Percentiles rank a stretch among this genome's conserved stretches.
Evolutionary conservation across 2,329 filamentous ascomycete species (phyloP).

Genomic region (Ophiostoma pallidulum): DNA sequence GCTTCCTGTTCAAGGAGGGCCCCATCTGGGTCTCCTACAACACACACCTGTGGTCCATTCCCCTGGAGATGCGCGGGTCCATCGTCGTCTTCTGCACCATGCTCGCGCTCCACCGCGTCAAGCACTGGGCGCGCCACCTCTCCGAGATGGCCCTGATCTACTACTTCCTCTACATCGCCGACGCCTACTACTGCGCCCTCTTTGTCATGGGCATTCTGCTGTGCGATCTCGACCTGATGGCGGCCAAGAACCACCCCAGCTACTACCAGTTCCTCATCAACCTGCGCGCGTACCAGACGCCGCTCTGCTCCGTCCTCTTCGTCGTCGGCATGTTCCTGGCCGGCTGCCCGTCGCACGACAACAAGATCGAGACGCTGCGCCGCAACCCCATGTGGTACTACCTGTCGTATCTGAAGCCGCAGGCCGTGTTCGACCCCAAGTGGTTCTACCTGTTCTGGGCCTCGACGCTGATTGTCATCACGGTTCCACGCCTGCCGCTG

Average conservation of each 20-base stretch:
- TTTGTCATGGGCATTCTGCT: slow-evolving; percentile 54
- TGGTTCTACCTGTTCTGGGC: slow-evolving; percentile 61
- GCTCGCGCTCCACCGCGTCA: slow-evolving; percentile 47
- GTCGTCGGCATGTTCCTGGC: slow-evolving; percentile 45
- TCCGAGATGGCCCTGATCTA: slow-evolving; percentile 43
- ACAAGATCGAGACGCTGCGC: slow-evolving; percentile 38
- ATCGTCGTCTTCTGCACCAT: slow-evolving; percentile 51
- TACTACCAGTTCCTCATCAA: slow-evolving; percentile 40
- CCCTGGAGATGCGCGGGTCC: slow-evolving; percentile 54
- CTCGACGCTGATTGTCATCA: slow-evolving; percentile 44
- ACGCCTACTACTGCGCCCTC: slow-evolving; percentile 53
- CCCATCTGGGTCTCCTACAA: slow-evolving; percentile 50
- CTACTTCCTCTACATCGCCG: slow-evolving; percentile 60
- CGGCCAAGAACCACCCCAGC: slow-evolving; percentile 29
- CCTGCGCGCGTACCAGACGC: slow-evolving; percentile 38
- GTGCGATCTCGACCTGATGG: slow-evolving; percentile 50
- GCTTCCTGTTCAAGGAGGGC: slow-evolving; percentile 52
- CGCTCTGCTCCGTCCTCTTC: slow-evolving; percentile 45
- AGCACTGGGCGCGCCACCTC: slow-evolving; percentile 43
- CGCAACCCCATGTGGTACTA: slow-evolving; percentile 52
- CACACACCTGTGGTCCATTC: slow-evolving; percentile 54
- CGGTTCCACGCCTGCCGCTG: slow-evolving; percentile 47
- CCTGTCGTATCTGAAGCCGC: slow-evolving; percentile 52
- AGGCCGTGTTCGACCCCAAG: slow-evolving; percentile 56
- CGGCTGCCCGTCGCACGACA: slow-evolving; percentile 47